Percentiles rank a stretch among this genome's conserved stretches.
These are phyloP conservation scores for Sporothrix sp. DNA, from an alignment of 2,329 filamentous ascomycete genomes.

Conservation along the genomic window DNA sequence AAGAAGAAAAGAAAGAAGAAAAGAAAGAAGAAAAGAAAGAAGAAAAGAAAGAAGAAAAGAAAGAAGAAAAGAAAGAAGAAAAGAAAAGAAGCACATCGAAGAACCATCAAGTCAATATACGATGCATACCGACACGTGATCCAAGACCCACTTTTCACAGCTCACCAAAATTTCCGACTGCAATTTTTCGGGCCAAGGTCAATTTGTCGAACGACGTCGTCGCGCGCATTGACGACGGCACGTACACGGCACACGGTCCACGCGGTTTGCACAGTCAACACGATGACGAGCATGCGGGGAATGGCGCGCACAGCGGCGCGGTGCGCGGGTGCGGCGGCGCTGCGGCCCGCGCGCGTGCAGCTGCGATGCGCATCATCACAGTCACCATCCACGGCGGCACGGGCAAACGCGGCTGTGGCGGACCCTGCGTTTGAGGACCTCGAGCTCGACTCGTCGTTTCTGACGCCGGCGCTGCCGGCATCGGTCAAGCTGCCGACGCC, in stretches of 20 bases:
- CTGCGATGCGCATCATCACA: not conserved
- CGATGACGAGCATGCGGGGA: constrained; percentile 35
- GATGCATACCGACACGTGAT: too few species aligned
- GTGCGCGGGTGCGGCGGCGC: constrained; percentile 6
- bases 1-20: too few species aligned
- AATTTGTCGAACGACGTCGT: constrained; percentile 1
- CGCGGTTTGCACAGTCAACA: constrained; percentile 24
- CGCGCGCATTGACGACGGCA: not conserved
- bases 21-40: too few species aligned
- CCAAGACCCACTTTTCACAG: not conserved
- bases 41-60: too few species aligned
- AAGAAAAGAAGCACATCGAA: too few species aligned
- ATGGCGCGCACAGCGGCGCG: constrained; percentile 26
- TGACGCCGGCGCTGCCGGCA: constrained; percentile 31
- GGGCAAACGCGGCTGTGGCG: constrained; percentile 4
- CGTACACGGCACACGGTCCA: not conserved
- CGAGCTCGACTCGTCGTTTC: constrained; percentile 41
- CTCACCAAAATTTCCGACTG: constrained; percentile 3
- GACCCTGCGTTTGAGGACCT: constrained; percentile 35
- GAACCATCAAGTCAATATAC: too few species aligned
- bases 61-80: too few species aligned
- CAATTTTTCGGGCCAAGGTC: constrained; percentile 10
- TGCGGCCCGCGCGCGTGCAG: constrained; percentile 25
- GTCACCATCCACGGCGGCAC: not conserved
- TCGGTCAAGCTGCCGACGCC: constrained; percentile 32